Base-by-base conservation (phyloP, 305 asterid genomes). In the Fraxinus paxiana region DNA sequence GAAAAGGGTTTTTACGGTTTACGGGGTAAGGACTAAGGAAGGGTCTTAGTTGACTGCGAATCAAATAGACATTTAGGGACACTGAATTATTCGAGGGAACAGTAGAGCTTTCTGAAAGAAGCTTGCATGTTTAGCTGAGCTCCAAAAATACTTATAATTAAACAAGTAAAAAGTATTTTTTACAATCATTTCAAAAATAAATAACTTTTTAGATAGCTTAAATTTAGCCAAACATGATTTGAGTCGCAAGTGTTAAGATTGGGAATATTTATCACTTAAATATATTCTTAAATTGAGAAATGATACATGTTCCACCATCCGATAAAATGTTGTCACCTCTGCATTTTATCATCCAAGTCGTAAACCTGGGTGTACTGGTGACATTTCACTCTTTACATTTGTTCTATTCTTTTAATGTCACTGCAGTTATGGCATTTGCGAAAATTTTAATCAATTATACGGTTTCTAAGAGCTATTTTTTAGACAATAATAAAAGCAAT, bases 41-140 rank as follows among this genome's bases (percentile, higher is more conserved):
- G 73, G 37, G 12, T n/a, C 2, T 6, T 75, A 75, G 31, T 81
- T 37, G 63, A 41, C 73, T 4, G 77, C 71, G 77, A 79, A 79
- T 79, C 82, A 28, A 28, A 26, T 18, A 67, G 18, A 6, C 10
- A 28, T 79, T 38, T 71, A n/a, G 78, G 37, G 78, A 76, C 15
- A 79, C 56, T 48, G 78, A 31, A 33, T 1, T 5, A 28, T 72
- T 79, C 74, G 35, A 13, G 83, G 38, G 41, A 8, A 1, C 9
- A 8, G 20, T 22, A 31, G 78, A 80, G 18, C 43, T 22, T 54
- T 80, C 83, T 6, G 2, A 10, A 41, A 41, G 48, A 41, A 41
- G 48, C n/a, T 41, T 10, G 3, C 46, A 38, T 38, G 13, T 38
- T 38, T 9, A 41, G 48, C 48, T 41, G 48, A 41, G 4, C 48